These are phyloP conservation scores for Escovopsis sp. DNA, from an alignment of 2,329 filamentous ascomycete genomes.

Conservation along the genomic window DNA sequence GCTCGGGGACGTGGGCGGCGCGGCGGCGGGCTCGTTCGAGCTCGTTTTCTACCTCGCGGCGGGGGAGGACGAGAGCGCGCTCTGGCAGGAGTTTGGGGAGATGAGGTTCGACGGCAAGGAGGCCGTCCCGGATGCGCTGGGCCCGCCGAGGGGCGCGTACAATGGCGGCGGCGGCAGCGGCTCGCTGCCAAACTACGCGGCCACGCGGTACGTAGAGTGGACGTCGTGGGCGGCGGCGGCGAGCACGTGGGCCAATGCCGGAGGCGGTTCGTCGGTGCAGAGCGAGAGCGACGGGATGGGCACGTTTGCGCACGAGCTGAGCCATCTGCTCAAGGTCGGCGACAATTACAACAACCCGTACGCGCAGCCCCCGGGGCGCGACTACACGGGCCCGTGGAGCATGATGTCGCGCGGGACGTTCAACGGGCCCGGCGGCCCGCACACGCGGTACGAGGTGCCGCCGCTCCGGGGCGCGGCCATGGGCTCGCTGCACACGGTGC, in stretches of 20 bases:
- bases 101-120: constrained; percentile 34
- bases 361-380: constrained; percentile 26
- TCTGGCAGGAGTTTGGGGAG: constrained; percentile 42
- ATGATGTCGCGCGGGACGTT: constrained; percentile 39
- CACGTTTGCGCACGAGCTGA: constrained; percentile 38
- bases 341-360: constrained; percentile 44
- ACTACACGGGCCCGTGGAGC: constrained; percentile 36
- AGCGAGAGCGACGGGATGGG: constrained; percentile 38
- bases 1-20: constrained; percentile 35
- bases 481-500: constrained; percentile 37
- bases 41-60: constrained; percentile 39
- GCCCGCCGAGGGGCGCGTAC: constrained; percentile 25
- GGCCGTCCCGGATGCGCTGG: constrained; percentile 33
- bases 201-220: constrained; percentile 38
- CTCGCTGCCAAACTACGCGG: constrained; percentile 27
- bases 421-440: constrained; percentile 38
- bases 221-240: constrained; percentile 37
- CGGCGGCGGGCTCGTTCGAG: constrained; percentile 31
- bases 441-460: constrained; percentile 37
- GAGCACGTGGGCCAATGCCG: constrained; percentile 38
- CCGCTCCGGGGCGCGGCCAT: constrained; percentile 31
- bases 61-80: constrained; percentile 39
- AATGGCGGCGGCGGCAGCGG: constrained; percentile 9
- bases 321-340: constrained; percentile 34
- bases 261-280: constrained; percentile 36